phyloP scores from a whole-genome alignment of 2,329 filamentous ascomycete genomes.

The Trichoderma guizhouense region DNA sequence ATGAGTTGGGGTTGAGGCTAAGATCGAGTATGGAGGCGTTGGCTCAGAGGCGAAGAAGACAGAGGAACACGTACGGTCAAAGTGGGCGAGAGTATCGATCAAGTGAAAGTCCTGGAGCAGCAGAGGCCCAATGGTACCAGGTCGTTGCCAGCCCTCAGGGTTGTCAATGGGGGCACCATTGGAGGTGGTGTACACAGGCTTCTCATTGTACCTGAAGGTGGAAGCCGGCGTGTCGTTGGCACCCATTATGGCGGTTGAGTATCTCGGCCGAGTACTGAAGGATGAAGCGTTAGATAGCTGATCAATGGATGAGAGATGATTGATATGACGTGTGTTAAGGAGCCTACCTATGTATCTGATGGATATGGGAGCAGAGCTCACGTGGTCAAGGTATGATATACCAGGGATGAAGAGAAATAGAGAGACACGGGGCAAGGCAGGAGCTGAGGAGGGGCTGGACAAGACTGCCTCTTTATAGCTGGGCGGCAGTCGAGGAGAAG shows the following conservation, averaged over 20 bases:
- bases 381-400: not conserved
- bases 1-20: not conserved
- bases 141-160: slow-evolving; percentile 47
- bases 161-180: slow-evolving; percentile 57
- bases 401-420: not conserved
- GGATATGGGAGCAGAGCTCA: not conserved
- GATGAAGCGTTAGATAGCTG: not conserved
- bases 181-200: slow-evolving; percentile 57
- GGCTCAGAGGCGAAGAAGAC: not conserved
- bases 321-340: not conserved
- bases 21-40: not conserved
- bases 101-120: slow-evolving; percentile 64
- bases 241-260: slow-evolving; percentile 35
- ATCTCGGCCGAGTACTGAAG: not conserved
- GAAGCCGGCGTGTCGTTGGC: slow-evolving; percentile 42
- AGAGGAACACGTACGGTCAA: slow-evolving; percentile 38
- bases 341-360: not conserved
- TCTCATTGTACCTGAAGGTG: slow-evolving; percentile 54
- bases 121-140: slow-evolving; percentile 55
- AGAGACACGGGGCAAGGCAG: not conserved
- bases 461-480: slow-evolving; percentile 1
- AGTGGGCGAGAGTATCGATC: slow-evolving; percentile 58
- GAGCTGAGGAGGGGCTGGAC: not conserved
- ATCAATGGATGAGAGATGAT: not conserved
- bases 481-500: not conserved